Base-by-base conservation (phyloP, 495 filamentous ascomycete species). In the Chaetomium tenue region DNA sequence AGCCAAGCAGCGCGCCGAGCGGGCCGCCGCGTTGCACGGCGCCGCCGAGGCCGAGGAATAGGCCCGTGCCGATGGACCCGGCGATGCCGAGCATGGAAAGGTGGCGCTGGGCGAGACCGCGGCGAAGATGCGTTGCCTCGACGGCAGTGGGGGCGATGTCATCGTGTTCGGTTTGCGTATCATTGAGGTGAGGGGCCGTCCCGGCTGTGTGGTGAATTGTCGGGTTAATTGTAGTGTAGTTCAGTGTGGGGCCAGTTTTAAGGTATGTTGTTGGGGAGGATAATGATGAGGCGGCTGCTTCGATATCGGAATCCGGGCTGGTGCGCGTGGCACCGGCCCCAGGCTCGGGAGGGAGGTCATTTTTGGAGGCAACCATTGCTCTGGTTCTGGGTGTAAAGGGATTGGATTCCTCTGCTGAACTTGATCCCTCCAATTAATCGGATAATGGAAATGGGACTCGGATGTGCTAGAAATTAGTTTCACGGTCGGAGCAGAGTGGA, bases 11-110 rank as follows among this genome's bases (percentile, higher is more conserved):
- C 5, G 82, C 78, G 18, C 82, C 81, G 12, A 83, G 71, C 9
- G 82, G 82, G 0, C 81, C 80, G 53, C 77, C 80, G 22, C 74
- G 75, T 53, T 77, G 74, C 50, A 84, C 75, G 11, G 81, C 79
- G 18, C 74, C 71, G 56, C 83, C 83, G 22, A 82, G 73, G 0
- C 82, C 76, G 20, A 83, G 75, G 59, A 81, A 83, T 11, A 82
- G 78, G 54, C 75, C 87, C 1, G 87, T 90, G 47, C 87, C 78
- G 61, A 81, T 79, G 30, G 76, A 73, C 20, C 78, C 76, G 40
- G 79, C 75, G 50, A 78, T 75, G 63, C 74, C 79, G 47, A 79
- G 75, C 78, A 81, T 81, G 58, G 79, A 80, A 58, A 83, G 71
- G 60, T 83, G 80, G 30, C 80, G 75, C 66, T 81, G 77, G 47